Evolutionary conservation across 2,329 filamentous ascomycete genomes (phyloP), one percentile per base, ranked within the genome.

Genomic region (Phialemoniopsis sp.): DNA sequence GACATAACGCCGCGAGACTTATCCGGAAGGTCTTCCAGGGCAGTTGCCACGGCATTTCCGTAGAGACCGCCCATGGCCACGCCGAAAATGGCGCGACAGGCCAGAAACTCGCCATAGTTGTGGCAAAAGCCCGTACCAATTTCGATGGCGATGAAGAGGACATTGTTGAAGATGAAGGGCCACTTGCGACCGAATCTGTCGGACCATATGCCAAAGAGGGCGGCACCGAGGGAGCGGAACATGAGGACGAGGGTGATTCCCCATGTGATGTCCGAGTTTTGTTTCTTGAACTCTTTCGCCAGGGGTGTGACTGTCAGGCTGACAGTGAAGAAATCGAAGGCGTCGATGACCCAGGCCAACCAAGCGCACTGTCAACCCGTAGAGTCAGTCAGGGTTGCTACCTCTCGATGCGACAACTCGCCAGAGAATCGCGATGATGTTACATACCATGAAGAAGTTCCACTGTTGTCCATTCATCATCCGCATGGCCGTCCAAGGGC

Each of bases 61-160:
- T 88, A 89, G 12, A 89, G 80, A 49, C 86, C 86, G 29, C 85
- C 86, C 85, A 89, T 89, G 60, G 87, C 87, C 13, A 89, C 66
- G 15, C 86, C 86, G 51, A 89, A 89, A 10, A 89, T 62, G 45
- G 78, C 78, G 37, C 86, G 72, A 2, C 89, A 83, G 8, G 79
- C 85, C 13, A 89, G 64, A 58, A 90, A 90, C 51, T 87, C 77
- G 39, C 73, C 59, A 56, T 88, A 93, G 0, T 82, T 89, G 0
- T 58, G 52, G 55, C 79, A 77, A 63, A 89, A 93, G 50, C 89
- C 89, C 14, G 88, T 93, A 17, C 80, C 86, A 10, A 52, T 46
- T 57, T 85, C 79, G 16, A 85, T 62, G 12, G 76, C 54, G 18
- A 78, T 78, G 21, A 59, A 48, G 4, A 70, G 64, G 42, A 89